phyloP scores from a whole-genome alignment of 306 rosid genomes.

The Sicyos edulis region DNA sequence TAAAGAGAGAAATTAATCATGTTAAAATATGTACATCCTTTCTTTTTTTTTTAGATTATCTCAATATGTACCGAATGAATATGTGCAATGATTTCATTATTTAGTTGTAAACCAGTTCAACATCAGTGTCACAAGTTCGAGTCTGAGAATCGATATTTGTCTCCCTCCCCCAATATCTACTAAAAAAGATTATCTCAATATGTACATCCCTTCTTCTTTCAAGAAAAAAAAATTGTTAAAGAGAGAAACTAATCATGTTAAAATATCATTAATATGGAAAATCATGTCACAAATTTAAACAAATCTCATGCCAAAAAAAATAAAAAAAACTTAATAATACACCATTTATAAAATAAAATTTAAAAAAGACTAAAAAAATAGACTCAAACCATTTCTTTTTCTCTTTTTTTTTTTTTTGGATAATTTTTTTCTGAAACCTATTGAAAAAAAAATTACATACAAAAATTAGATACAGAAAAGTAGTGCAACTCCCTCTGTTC shows the following conservation, averaged over 20 bases:
- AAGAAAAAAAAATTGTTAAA: not conserved
- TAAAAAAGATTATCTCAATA: too few relatives aligned
- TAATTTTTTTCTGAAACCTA: not conserved
- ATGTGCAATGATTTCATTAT: too few relatives aligned
- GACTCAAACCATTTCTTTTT: not conserved
- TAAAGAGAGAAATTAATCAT: not conserved
- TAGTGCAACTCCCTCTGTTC: constrained; percentile 7
- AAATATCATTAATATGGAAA: not conserved
- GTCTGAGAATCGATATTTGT: too few relatives aligned
- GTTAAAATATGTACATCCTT: constrained; percentile 7
- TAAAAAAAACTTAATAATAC: too few relatives aligned
- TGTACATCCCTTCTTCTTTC: too few relatives aligned
- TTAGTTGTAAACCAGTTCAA: too few relatives aligned
- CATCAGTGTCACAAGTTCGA: too few relatives aligned
- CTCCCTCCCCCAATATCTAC: too few relatives aligned
- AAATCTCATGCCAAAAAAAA: too few relatives aligned
- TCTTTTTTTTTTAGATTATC: too few relatives aligned
- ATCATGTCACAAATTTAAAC: not conserved
- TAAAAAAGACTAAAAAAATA: not conserved
- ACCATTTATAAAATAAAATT: not conserved
- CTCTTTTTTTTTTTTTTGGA: not conserved
- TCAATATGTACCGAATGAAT: too few relatives aligned
- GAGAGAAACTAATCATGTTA: not conserved
- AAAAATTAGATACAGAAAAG: constrained; percentile 17
- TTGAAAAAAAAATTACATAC: constrained; percentile 1